Evolutionary conservation across 331 rosid species (phyloP), one percentile per base, ranked within the genome.

Genomic region (Rosa hybrid): DNA sequence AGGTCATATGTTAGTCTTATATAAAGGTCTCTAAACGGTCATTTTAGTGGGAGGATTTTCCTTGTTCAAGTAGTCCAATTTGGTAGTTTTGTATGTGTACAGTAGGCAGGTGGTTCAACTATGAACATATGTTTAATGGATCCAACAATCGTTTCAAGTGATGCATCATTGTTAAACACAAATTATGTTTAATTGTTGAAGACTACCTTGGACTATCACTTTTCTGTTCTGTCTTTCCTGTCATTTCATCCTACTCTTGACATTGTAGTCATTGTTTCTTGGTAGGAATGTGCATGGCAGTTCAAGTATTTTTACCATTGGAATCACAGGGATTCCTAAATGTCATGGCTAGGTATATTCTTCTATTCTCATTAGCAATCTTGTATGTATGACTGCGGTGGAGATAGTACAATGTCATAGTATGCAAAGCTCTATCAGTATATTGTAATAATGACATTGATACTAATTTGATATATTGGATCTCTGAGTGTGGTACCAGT

Each of bases 211-310:
- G 21, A 64, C 71, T 18, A 76, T 76, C 59, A 45, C 60, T 62
- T 27, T 63, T 5, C 60, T 64, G 68, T 49, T 18, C 72, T 13
- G 8, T 2, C 34, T 25, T 68, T 46, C 60, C 34, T 56, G 62
- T 67, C 5, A 7, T 3, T 34, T 86, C 57, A 71, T 68, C 34
- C 46, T 39, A 49, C 25, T 48, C 77, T 79, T 53, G 77, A 76
- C 86, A 78, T 34, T 78, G 44, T 68, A 42, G 69, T 83, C 2
- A 45, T 54, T 59, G 27, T 75, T 88, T 79, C 71, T 80, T 82
- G 81, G 60, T 89, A 96, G 99, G 98, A 88, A 90, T 96, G 92
- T 96, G 98, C 89, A 96, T 96, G 99, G 92, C 97, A 38, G 87
- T 96, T 86, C 99, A 96, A 84, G 90, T 94, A 72, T 96, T 88